Percentiles rank a stretch among this genome's conserved stretches.
Conservation (phyloP, 805 yeast genomes). For the Candida insectalens region DNA sequence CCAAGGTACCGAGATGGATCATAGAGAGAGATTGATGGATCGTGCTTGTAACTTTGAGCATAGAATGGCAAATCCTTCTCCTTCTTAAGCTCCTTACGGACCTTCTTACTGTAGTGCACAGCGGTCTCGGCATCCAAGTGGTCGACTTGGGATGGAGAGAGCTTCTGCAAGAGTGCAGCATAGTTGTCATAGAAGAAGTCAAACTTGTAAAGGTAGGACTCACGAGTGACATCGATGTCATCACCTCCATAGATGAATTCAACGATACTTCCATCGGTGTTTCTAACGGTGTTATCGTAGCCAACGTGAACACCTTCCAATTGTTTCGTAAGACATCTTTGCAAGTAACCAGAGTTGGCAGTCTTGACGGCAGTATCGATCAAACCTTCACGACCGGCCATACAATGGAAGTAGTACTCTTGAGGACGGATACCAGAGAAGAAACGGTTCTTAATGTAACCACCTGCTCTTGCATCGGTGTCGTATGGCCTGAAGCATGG, state of each 20-base stretch:
- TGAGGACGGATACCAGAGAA: slow-evolving; percentile 97
- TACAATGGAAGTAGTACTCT: slow-evolving; percentile 98
- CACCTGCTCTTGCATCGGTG: slow-evolving; percentile 97
- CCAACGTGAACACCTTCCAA: slow-evolving; percentile 92
- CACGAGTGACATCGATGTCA: slow-evolving; percentile 87
- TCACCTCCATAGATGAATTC: slow-evolving; percentile 98
- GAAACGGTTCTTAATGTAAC: slow-evolving; percentile 93
- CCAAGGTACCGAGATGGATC: slow-evolving; percentile 90
- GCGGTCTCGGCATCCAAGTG: slow-evolving; percentile 84
- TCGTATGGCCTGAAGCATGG: slow-evolving; percentile 96
- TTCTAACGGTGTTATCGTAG: slow-evolving; percentile 93
- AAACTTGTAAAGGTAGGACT: slow-evolving; percentile 89
- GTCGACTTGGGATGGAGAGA: slow-evolving; percentile 71
- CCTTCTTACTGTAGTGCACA: slow-evolving; percentile 69
- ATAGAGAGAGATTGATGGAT: slow-evolving; percentile 78
- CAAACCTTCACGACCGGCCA: slow-evolving; percentile 99
- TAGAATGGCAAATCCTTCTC: slow-evolving; percentile 54
- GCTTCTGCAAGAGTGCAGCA: slow-evolving; percentile 75
- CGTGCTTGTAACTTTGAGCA: slow-evolving; percentile 55
- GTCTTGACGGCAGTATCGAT: slow-evolving; percentile 99
- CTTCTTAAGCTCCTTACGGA: slow-evolving; percentile 61
- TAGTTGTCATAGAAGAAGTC: slow-evolving; percentile 88
- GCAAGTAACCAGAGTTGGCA: slow-evolving; percentile 95
- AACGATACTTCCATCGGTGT: slow-evolving; percentile 85
- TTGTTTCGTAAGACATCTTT: slow-evolving; percentile 96